phyloP scores from a whole-genome alignment of 805 yeast species.

The Candida michaelii region DNA sequence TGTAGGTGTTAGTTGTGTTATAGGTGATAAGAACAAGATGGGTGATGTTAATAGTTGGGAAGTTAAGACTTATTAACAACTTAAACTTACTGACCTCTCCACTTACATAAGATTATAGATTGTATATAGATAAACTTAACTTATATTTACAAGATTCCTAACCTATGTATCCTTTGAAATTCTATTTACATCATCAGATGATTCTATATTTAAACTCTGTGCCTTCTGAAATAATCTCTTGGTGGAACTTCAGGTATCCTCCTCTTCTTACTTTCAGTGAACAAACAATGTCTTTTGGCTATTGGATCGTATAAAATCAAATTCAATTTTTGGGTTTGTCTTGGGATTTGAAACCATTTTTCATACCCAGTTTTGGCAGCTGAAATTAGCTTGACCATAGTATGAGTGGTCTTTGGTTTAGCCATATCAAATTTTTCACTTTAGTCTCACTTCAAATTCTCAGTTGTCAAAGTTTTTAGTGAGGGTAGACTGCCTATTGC shows the following conservation, averaged over 20 bases:
- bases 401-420: slow-evolving; percentile 73
- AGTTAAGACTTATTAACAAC: slow-evolving; percentile 14
- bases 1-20: slow-evolving; percentile 37
- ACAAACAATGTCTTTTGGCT: slow-evolving; percentile 87
- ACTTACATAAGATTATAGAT: too few species aligned
- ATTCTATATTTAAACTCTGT: slow-evolving; percentile 16
- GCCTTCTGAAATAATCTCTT: slow-evolving; percentile 34
- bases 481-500: slow-evolving; percentile 6
- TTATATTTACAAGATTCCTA: background rate
- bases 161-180: too few species aligned
- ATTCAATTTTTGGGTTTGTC: slow-evolving; percentile 75
- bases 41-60: slow-evolving; percentile 23
- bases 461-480: background rate
- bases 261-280: slow-evolving; percentile 86
- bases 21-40: slow-evolving; percentile 41
- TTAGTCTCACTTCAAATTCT: too few species aligned
- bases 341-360: slow-evolving; percentile 76
- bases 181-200: background rate
- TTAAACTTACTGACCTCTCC: too few species aligned
- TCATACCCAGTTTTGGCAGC: slow-evolving; percentile 88
- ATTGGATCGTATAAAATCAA: slow-evolving; percentile 85
- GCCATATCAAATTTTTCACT: slow-evolving; percentile 24
- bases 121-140: background rate
- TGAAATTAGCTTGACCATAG: slow-evolving; percentile 82
- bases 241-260: slow-evolving; percentile 55